Evolutionary conservation across 139 green algal genomes (phyloP), one percentile per base, ranked within the genome.

Genomic region (Micromonas pusilla): DNA sequence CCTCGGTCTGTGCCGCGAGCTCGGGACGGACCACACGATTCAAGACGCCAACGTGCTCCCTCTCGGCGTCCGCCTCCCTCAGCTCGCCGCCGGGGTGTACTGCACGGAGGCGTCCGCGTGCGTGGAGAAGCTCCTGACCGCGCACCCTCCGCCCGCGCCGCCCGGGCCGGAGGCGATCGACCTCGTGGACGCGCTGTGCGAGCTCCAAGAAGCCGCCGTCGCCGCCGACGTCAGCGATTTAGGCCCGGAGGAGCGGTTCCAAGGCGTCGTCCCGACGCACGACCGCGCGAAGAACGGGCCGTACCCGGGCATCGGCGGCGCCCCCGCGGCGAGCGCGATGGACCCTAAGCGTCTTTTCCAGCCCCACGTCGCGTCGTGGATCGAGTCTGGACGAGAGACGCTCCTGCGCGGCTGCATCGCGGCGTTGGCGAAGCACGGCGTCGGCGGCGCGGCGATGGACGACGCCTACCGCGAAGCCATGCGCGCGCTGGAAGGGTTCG

Each of bases 321-420:
- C 45, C 9, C 45, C 45, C 45, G 45, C 45, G 45, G 45, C 9
- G 9, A 16, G 45, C 45, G 45, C 26, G 62, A 23, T 75, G 21
- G 37, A 75, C 30, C 52, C 68, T 0, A 38, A 39, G n/a, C 3
- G 4, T 9, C 30, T 75, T 31, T 75, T 62, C n/a, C 37, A 60
- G 30, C 30, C 68, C 23, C 68, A 75, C 68, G 53, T 75, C 37
- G 68, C 60, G 20, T 9, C 34, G 20, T 75, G 68, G 68, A 75
- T 75, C 5, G 68, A 63, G 6, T 32, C 36, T 0, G 36, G 34
- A 21, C 9, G 37, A 33, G 31, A 63, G 36, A 34, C n/a, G 0
- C 38, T 75, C 25, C 34, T 62, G 30, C 20, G 20, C 1, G 26
- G 68, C 2, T 75, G 68, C 38, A 26, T n/a, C 20, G 38, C 37